phyloP scores from a whole-genome alignment of 768 basidiomycete species.

The Melanogaster broomeanus region DNA sequence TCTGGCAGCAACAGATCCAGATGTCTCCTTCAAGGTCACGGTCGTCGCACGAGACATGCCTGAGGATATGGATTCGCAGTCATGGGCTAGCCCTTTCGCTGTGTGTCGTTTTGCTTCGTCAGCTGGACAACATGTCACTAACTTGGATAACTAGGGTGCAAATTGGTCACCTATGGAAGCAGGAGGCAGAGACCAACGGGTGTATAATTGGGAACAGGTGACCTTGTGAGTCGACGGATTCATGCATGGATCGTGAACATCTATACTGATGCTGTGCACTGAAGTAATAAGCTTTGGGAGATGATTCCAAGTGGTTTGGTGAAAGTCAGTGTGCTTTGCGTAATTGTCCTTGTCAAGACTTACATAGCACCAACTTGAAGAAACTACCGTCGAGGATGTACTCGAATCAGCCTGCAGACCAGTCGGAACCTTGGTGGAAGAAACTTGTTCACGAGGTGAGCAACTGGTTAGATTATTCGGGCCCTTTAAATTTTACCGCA shows the following conservation, averaged over 20 bases:
- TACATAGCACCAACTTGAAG: constrained; percentile 28
- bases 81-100: constrained; percentile 54
- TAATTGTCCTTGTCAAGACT: not conserved
- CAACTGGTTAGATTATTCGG: not conserved
- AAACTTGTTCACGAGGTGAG: constrained; percentile 42
- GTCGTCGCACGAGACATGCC: constrained; percentile 41
- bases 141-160: constrained; percentile 37
- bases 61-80: constrained; percentile 40
- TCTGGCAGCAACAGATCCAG: constrained; percentile 24
- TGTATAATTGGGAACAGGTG: constrained; percentile 38
- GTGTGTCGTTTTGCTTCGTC: constrained; percentile 26
- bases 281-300: constrained; percentile 48
- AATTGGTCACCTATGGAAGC: constrained; percentile 48
- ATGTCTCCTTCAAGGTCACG: constrained; percentile 20
- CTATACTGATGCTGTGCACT: constrained; percentile 5
- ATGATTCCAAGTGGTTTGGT: constrained; percentile 46
- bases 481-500: not conserved
- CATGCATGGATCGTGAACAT: not conserved
- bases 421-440: constrained; percentile 38
- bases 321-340: constrained; percentile 27
- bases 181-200: constrained; percentile 32
- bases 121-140: not conserved
- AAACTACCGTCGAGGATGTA: constrained; percentile 40
- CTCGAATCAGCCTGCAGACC: constrained; percentile 16
- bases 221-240: constrained; percentile 39